Conservation (phyloP, 169 alveolate species). For the Cyclospora cayetanensis region DNA sequence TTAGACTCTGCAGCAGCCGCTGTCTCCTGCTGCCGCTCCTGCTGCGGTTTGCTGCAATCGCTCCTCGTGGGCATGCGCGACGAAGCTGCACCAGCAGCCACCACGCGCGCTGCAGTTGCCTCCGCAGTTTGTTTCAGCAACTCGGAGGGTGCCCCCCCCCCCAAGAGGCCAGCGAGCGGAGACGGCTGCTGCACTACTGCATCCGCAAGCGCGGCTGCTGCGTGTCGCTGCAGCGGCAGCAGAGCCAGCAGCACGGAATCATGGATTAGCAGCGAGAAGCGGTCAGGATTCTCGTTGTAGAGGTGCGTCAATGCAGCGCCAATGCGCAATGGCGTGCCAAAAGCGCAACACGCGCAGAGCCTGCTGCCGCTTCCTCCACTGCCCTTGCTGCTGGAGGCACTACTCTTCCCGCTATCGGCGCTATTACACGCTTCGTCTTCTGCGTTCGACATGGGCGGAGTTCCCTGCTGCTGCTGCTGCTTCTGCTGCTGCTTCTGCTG, state of each 20-base stretch:
- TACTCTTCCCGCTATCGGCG: background rate
- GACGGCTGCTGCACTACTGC: constrained; percentile 54
- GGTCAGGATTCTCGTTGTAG: constrained; percentile 24
- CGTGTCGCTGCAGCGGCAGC: constrained; percentile 62
- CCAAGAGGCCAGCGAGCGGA: background rate
- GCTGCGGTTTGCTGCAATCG: constrained; percentile 40
- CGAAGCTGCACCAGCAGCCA: constrained; percentile 3
- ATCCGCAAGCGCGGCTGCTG: constrained; percentile 51
- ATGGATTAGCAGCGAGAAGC: constrained; percentile 42
- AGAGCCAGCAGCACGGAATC: constrained; percentile 50
- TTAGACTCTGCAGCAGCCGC: background rate
- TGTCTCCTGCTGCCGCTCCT: constrained; percentile 8
- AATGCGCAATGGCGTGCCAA: constrained; percentile 13
- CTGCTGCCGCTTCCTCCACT: constrained; percentile 31
- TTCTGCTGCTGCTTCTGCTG: background rate
- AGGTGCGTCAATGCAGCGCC: constrained; percentile 40
- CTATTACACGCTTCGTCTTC: too few species aligned
- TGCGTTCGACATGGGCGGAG: too few species aligned
- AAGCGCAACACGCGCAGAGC: constrained; percentile 26
- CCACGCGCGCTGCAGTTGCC: constrained; percentile 40
- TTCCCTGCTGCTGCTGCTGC: background rate
- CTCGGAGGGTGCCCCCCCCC: constrained; percentile 20
- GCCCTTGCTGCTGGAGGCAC: background rate
- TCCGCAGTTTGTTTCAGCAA: constrained; percentile 6
- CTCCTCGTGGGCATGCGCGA: background rate